Evolutionary conservation across 2,329 filamentous ascomycete species (phyloP).

Genomic region (Ilyonectria sp.): DNA sequence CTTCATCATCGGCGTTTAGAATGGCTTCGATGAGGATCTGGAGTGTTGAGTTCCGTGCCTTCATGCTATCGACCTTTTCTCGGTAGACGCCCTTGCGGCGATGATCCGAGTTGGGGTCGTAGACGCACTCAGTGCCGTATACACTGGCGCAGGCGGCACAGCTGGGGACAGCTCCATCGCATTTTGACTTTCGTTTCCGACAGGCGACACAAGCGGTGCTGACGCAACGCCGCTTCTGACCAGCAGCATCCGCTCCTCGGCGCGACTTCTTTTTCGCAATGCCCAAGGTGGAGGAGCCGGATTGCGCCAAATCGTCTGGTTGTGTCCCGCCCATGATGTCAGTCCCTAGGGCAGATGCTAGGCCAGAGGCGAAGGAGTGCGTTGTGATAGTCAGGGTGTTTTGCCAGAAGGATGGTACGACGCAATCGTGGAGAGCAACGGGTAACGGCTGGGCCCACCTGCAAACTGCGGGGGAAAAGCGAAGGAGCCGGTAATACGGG

Average conservation of each 20-base stretch:
- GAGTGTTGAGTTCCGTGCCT: slow-evolving; percentile 88
- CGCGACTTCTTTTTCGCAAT: slow-evolving; percentile 65
- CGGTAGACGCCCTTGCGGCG: slow-evolving; percentile 97
- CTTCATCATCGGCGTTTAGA: slow-evolving; percentile 90
- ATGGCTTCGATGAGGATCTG: slow-evolving; percentile 95
- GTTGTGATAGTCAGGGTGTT: background rate
- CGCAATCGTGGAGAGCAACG: background rate
- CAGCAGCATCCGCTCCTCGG: slow-evolving; percentile 62
- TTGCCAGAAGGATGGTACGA: slow-evolving; percentile 19
- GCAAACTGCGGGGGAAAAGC: slow-evolving; percentile 15
- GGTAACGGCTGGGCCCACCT: slow-evolving; percentile 7
- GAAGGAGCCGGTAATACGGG: slow-evolving; percentile 32
- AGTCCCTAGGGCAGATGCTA: slow-evolving; percentile 20
- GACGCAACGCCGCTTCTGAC: slow-evolving; percentile 81
- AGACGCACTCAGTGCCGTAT: slow-evolving; percentile 91
- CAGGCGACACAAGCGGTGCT: slow-evolving; percentile 90
- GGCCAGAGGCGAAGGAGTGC: slow-evolving; percentile 7
- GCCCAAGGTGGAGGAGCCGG: slow-evolving; percentile 32
- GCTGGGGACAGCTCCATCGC: slow-evolving; percentile 90
- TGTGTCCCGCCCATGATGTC: slow-evolving; percentile 41
- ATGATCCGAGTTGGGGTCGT: slow-evolving; percentile 97
- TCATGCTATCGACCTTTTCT: slow-evolving; percentile 90
- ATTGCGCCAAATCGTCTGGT: slow-evolving; percentile 23
- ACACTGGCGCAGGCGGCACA: slow-evolving; percentile 97
- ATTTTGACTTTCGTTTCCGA: slow-evolving; percentile 86